Evolutionary conservation across 306 rosid species (phyloP), one percentile per base, ranked within the genome.

Genomic region (Clitoria ternatea): DNA sequence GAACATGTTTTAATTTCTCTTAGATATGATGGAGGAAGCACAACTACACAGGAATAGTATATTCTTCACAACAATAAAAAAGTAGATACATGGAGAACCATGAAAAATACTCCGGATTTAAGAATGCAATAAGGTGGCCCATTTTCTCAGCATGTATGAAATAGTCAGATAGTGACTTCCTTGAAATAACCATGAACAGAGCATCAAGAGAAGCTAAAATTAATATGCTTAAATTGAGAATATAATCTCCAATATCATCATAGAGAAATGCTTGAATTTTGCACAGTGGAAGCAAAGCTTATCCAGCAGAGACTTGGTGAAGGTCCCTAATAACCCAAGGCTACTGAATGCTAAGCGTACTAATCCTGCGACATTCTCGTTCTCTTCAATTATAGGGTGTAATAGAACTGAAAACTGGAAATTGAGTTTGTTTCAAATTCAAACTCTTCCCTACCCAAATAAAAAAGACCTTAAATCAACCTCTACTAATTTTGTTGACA

Each of bases 401-500:
- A 26, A 60, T 27, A 27, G 13, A 56, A 20, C 56, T 33, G 43
- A 52, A 22, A 11, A 78, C 14, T 50, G 52, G 44, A 44, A 70
- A 45, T 59, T 45, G 47, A 56, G 18, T 8, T 33, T 24, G 17
- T 33, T 59, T 69, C 23, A 27, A 11, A 20, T 59, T 69, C 23
- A 27, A 11, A 20, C 13, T 30, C 43, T 42, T 57, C 33, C 62
- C 49, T 66, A 39, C n/a, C 44, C n/a, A 61, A 32, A 39, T 26
- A 39, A 0, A 2, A 75, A 54, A 44, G 29, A 20, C n/a, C 32
- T 44, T 15, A 43, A 60, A 54, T 45, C 7, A 30, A 80, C 7
- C 42, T 57, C 7, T 40, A 26, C 54, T 56, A 47, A 47, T 48
- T 70, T 37, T 59, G 70, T 48, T 65, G 52, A 62, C 11, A 76